A percentile compares a stretch with the other conserved stretches of the same genome.
Conservation (phyloP, 1,284 basidiomycete species). For the Malassezia brasiliensis region DNA sequence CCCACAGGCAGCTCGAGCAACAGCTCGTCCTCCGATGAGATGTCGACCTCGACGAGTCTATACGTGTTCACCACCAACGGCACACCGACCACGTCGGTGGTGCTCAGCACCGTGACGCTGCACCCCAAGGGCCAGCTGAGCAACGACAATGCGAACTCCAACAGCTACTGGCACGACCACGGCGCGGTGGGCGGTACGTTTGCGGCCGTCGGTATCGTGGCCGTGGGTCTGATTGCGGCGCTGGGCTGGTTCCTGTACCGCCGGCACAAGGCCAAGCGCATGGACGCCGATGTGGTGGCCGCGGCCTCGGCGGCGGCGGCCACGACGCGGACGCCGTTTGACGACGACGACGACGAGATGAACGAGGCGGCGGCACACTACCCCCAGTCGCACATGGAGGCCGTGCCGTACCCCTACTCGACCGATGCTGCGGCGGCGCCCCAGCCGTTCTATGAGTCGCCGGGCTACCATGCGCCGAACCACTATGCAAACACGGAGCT, state of each 20-base stretch:
- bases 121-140: slow-evolving; percentile 3
- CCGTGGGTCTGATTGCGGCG: slow-evolving; percentile 26
- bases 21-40: background rate
- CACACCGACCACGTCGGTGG: background rate
- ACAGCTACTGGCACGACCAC: slow-evolving; percentile 37
- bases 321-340: slow-evolving; percentile 44
- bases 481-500: slow-evolving; percentile 6
- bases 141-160: background rate
- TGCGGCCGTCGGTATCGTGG: slow-evolving; percentile 43
- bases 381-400: background rate
- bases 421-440: background rate
- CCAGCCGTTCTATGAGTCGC: slow-evolving; percentile 7
- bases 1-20: background rate
- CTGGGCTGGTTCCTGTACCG: slow-evolving; percentile 38
- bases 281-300: slow-evolving; percentile 47
- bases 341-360: slow-evolving; percentile 48
- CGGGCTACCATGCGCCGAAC: slow-evolving; percentile 12
- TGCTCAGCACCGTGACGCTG: background rate
- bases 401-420: background rate
- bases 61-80: slow-evolving; percentile 6
- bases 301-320: slow-evolving; percentile 45
- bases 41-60: slow-evolving; percentile 1
- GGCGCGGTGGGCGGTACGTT: slow-evolving; percentile 47
- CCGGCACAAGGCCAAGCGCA: slow-evolving; percentile 37
- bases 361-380: background rate